Base-by-base conservation (phyloP, 116 monocot species). In the Trichopus zeylanicus region DNA sequence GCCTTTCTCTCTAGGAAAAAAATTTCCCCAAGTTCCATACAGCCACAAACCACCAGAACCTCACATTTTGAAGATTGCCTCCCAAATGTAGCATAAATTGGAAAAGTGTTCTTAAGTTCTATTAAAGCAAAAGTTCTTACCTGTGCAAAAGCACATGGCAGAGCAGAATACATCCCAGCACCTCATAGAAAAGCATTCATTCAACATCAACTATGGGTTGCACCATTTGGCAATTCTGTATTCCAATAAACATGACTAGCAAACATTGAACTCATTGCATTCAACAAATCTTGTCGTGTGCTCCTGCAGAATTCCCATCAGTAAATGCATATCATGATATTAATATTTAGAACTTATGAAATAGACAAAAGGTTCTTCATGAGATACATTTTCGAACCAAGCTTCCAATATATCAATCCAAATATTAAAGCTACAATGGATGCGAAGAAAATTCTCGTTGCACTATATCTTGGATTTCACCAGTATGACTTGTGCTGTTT, bases 151-250 rank as follows among this genome's bases (percentile, higher is more conserved):
- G 84, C 88, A 69, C 84, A 89, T 25, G 88, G 84, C n/a, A 88
- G 49, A 65, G 88, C 77, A 7, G 88, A 88, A 51, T 88, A 88
- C 88, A 88, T 88, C 28, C 84, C 84, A 4, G 88, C 84, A 5
- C 77, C 88, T 49, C 55, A 51, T 84, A 89, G 46, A 89, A 81
- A n/a, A 89, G 75, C 10, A 78, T 74, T 26, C 88, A 28, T 57
- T 89, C 88, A 32, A 84, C 62, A 26, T 73, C 80, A 9, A 89
- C 75, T 23, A 89, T 59, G 9, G 84, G 88, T 46, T 89, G 88
- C 5, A 84, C 77, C 0, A 77, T 70, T 26, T 74, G 64, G 3
- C 63, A 55, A 64, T 89, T 84, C 51, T 89, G 83, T 7, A 80
- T 53, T 22, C 88, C 88, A 15, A 84, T 75, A 27, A 89, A 89